These are phyloP conservation scores for Lotus japonicus DNA, from an alignment of 306 rosid genomes.

Conservation along the genomic window DNA sequence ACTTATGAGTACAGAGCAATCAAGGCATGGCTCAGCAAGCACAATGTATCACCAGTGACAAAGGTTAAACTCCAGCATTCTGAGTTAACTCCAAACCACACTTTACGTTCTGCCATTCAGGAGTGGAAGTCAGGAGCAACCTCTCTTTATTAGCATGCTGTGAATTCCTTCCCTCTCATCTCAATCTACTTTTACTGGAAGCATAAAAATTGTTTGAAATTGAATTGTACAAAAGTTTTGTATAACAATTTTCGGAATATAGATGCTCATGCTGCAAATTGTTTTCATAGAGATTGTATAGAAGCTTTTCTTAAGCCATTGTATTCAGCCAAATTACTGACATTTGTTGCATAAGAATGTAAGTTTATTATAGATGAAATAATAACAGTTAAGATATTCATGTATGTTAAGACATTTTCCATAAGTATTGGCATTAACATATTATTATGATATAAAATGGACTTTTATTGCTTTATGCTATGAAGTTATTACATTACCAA, in stretches of 20 bases:
- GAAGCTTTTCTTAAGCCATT: neutral
- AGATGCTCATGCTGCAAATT: neutral
- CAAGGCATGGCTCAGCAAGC: constrained; percentile 80
- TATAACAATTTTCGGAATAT: neutral
- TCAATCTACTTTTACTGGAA: neutral
- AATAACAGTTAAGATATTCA: neutral
- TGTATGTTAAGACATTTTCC: neutral
- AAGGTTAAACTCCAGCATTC: constrained; percentile 54
- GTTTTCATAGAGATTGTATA: neutral
- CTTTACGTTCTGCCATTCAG: constrained; percentile 74
- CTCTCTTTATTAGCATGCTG: constrained; percentile 6
- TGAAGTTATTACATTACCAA: too few species aligned
- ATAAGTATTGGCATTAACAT: neutral
- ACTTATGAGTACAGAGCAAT: constrained; percentile 80
- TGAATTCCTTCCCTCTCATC: neutral
- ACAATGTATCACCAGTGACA: constrained; percentile 71
- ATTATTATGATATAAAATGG: neutral
- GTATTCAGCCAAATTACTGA: neutral
- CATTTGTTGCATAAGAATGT: neutral
- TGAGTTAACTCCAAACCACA: constrained; percentile 61
- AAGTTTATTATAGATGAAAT: neutral
- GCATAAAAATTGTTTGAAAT: constrained; percentile 4
- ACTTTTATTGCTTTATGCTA: neutral
- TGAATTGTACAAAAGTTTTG: constrained; percentile 12
- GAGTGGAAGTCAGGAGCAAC: constrained; percentile 63